phyloP scores from a whole-genome alignment of 2,329 filamentous ascomycete genomes.

The Colletotrichum sp. region DNA sequence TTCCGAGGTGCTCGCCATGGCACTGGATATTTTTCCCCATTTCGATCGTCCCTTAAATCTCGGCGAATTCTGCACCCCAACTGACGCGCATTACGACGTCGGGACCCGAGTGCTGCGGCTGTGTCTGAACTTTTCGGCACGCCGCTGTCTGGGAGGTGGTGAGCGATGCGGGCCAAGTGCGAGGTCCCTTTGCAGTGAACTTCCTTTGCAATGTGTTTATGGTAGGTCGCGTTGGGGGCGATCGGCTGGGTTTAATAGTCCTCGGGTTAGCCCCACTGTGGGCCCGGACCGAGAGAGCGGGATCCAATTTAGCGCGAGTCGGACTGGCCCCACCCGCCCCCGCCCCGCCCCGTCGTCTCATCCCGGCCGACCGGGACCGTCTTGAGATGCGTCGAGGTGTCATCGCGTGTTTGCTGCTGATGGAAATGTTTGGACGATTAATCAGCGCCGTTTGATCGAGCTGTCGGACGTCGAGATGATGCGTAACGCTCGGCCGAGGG shows the following conservation, averaged over 20 bases:
- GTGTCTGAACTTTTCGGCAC: background rate
- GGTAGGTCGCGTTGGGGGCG: background rate
- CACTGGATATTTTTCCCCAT: background rate
- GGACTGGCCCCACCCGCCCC: background rate
- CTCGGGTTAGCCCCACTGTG: conserved; percentile 5
- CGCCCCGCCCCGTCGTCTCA: background rate
- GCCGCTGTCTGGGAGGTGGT: background rate
- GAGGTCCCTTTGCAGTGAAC: background rate
- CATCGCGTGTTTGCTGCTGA: background rate
- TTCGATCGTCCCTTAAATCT: background rate
- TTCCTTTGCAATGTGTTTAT: background rate
- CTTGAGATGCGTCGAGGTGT: background rate
- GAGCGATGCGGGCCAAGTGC: background rate
- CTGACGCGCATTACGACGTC: background rate
- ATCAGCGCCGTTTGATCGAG: background rate
- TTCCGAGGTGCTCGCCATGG: background rate
- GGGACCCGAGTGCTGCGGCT: background rate
- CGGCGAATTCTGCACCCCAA: background rate
- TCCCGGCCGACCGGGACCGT: background rate
- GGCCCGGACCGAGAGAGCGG: background rate
- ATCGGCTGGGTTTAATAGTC: background rate
- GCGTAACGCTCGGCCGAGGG: background rate
- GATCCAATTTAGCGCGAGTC: background rate
- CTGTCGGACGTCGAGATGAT: fast-evolving
- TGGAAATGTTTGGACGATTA: background rate